These are phyloP conservation scores for Blakeslea trispora DNA, from an alignment of 371 early-diverging fungal genomes.

Conservation along the genomic window DNA sequence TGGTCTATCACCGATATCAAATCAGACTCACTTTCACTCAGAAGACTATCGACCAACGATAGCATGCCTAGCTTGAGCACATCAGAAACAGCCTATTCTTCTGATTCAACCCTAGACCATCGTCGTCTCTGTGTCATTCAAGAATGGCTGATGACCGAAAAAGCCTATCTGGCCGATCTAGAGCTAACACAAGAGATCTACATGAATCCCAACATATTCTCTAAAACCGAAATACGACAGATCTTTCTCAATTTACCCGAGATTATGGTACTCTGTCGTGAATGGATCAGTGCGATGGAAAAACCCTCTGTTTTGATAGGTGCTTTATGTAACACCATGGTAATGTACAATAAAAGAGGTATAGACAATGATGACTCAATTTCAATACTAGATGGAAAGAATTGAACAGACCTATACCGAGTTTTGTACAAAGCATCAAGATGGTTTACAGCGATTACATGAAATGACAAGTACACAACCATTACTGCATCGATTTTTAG, in stretches of 20 bases:
- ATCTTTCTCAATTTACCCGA: slow-evolving; percentile 65
- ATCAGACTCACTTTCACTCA: not conserved
- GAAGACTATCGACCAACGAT: not conserved
- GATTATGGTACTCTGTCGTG: slow-evolving; percentile 55
- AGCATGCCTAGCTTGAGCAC: not conserved
- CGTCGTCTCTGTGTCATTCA: slow-evolving; percentile 5
- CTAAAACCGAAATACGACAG: slow-evolving; percentile 55
- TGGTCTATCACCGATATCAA: not conserved
- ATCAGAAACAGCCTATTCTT: not conserved
- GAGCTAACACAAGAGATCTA: slow-evolving; percentile 61
- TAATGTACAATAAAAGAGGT: no score
- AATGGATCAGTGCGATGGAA: slow-evolving; percentile 43
- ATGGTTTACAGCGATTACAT: slow-evolving; percentile 58
- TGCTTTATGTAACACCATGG: slow-evolving; percentile 58
- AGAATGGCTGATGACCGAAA: slow-evolving; percentile 75
- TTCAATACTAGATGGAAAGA: slow-evolving; percentile 5
- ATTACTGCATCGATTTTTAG: slow-evolving; percentile 52
- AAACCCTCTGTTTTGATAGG: slow-evolving; percentile 41
- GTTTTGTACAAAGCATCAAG: slow-evolving; percentile 79
- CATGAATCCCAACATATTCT: slow-evolving; percentile 40
- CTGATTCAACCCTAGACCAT: slow-evolving; percentile 12
- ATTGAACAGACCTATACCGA: slow-evolving; percentile 64
- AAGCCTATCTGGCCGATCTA: slow-evolving; percentile 66
- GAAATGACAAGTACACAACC: slow-evolving; percentile 53
- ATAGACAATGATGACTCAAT: no score